Percentiles rank a stretch among this genome's conserved stretches.
Evolutionary conservation across 352 stramenopile genomes (phyloP).

Genomic region (Phytopythium boreale): DNA sequence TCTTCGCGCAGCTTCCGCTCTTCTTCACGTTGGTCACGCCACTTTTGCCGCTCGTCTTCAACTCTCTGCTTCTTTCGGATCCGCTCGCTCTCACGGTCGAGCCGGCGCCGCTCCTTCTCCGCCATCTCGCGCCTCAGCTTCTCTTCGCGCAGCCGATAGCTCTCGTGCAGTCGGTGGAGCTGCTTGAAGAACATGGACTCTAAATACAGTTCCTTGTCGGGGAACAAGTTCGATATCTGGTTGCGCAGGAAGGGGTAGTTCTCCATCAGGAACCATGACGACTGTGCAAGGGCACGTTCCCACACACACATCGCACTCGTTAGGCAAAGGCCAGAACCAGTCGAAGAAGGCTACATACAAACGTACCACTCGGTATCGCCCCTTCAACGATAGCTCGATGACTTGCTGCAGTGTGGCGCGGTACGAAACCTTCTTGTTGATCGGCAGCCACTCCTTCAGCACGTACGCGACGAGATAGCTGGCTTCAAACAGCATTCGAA

Average conservation of each 20-base stretch:
- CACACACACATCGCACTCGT: not conserved
- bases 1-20: constrained; percentile 58
- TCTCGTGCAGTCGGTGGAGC: constrained; percentile 68
- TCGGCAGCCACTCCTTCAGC: constrained; percentile 81
- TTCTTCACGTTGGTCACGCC: constrained; percentile 57
- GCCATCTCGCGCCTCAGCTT: constrained; percentile 55
- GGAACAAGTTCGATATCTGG: constrained; percentile 75
- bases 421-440: constrained; percentile 86
- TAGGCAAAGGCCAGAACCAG: constrained; percentile 10
- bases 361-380: constrained; percentile 73
- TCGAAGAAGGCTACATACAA: constrained; percentile 3
- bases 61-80: constrained; percentile 36
- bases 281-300: constrained; percentile 28
- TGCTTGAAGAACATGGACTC: constrained; percentile 88
- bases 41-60: constrained; percentile 44
- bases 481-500: constrained; percentile 75
- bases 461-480: constrained; percentile 85
- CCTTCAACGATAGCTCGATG: constrained; percentile 65
- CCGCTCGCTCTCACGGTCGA: constrained; percentile 59
- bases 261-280: constrained; percentile 81
- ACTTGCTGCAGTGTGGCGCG: constrained; percentile 81
- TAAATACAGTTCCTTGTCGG: constrained; percentile 71
- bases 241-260: constrained; percentile 80
- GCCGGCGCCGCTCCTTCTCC: constrained; percentile 56
- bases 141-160: constrained; percentile 51